Base-by-base conservation (phyloP, 2,329 filamentous ascomycete species). In the Fusarium multiceps region DNA sequence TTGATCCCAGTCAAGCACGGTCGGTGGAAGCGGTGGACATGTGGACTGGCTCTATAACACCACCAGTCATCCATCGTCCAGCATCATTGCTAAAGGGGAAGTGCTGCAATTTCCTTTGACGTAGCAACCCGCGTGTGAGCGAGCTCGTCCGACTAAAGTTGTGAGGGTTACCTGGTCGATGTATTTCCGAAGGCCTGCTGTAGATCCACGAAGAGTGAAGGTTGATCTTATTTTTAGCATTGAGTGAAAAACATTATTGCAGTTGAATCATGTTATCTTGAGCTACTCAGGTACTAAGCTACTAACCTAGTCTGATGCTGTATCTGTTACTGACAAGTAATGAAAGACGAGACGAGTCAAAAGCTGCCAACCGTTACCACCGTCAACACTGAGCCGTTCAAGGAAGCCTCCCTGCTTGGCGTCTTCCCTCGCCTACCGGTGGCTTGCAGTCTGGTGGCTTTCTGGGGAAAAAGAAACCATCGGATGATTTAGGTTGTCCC, bases 21-120 rank as follows among this genome's bases (percentile, higher is more conserved):
- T 55, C 59, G 73, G 73, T 72, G 72, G 66, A 55, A 65, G 67
- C 73, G 72, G 73, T 75, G 73, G 63, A 21, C 18, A 62, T 55
- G 63, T 62, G 59, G 58, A 54, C 28, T 56, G 56, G 43, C 55
- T 50, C 55, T 61, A 28, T 41, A 43, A 47, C 32, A 63, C 48
- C 34, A 62, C 66, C 58, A 37, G 55, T 67, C 40, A 30, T 46
- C 41, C 59, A 66, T 34, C 45, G 21, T 37, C 55, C 55, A 60
- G 62, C 53, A 49, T 23, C 30, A 53, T 47, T 66, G 55, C 58
- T 43, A 68, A 72, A 58, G 32, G 53, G 63, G 57, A 70, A 63
- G 50, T 54, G 32, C 18, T 47, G 59, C 54, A 65, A 71, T 71
- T 40, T 71, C 63, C 4, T 66, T 67, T 67, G 41, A 64, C 28